A percentile compares a stretch with the other conserved stretches of the same genome.
Evolutionary conservation across 2,329 filamentous ascomycete genomes (phyloP).

Genomic region (Trichoderma guizhouense): DNA sequence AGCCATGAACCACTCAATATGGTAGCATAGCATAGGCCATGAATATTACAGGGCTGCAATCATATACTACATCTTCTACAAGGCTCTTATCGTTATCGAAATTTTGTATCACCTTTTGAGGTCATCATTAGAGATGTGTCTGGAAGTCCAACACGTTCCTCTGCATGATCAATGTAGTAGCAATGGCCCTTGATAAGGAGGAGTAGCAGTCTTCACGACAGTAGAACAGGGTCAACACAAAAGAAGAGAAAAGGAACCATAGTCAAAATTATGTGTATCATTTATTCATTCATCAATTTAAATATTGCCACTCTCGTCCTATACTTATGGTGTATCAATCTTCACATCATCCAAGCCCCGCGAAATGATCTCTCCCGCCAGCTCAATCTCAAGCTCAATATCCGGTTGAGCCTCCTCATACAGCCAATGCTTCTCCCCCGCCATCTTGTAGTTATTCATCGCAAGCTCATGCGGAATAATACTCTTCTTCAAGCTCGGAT

Average conservation of each 20-base stretch:
- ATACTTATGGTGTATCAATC: conserved; percentile 17
- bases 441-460: conserved; percentile 41
- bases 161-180: neutral
- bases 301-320: neutral
- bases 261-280: neutral
- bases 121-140: neutral
- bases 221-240: neutral
- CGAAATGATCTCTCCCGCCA: conserved; percentile 32
- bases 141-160: neutral
- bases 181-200: neutral
- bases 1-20: neutral
- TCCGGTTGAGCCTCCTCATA: conserved; percentile 48
- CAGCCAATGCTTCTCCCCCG: conserved; percentile 43
- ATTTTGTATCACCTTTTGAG: neutral
- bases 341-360: conserved; percentile 26
- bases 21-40: neutral
- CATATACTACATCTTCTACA: neutral
- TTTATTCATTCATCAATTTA: neutral
- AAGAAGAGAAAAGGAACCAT: neutral
- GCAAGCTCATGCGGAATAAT: conserved; percentile 41
- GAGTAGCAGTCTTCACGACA: neutral
- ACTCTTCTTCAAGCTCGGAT: conserved; percentile 39
- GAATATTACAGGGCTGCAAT: neutral
- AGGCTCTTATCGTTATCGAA: neutral
- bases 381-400: conserved; percentile 45